Evolutionary conservation across 352 stramenopile species (phyloP), one percentile per base, ranked within the genome.

Genomic region (Phytophthora kernoviae): DNA sequence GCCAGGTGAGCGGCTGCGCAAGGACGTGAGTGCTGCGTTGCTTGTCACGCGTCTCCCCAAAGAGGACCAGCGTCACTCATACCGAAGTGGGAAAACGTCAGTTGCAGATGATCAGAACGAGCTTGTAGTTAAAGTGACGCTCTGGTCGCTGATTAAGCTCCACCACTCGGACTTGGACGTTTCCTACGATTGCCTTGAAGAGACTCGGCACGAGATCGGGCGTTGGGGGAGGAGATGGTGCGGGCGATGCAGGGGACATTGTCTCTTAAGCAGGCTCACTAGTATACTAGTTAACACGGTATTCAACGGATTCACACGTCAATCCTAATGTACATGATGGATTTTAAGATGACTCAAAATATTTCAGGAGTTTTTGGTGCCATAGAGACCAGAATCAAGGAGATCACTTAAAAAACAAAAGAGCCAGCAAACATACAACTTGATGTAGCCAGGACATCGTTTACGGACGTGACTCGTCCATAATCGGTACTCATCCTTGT

Each of bases 151-250:
- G 27, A 69, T 68, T 37, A 77, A 71, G 39, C 30, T 77, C 33
- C 68, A 71, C 61, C 59, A 71, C 53, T 71, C 68, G 46, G 34
- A 62, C 15, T 53, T 77, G 22, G 40, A 59, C 4, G 58, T 77
- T n/a, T 55, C 66, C 12, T 61, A 62, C 42, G 53, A 71, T 36
- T 59, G 54, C 17, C 32, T 71, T 1, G 61, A 71, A 40, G 61
- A 67, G n/a, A 64, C 66, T 34, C 66, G 66, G 5, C 56, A 71
- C 26, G 66, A 75, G 40, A 71, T 70, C 30, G 66, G 66, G 1
- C 66, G 66, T 15, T 75, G 66, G 66, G 66, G 54, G 61, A 75
- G n/a, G 66, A 75, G 27, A 53, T 75, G 21, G 59, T 75, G 20
- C 66, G 66, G 2, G 62, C 55, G 12, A 75, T 75, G 61, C 46